A percentile compares a stretch with the other conserved stretches of the same genome.
Evolutionary conservation across 129 eudicot genomes (phyloP).

Genomic region (Arctium lappa): DNA sequence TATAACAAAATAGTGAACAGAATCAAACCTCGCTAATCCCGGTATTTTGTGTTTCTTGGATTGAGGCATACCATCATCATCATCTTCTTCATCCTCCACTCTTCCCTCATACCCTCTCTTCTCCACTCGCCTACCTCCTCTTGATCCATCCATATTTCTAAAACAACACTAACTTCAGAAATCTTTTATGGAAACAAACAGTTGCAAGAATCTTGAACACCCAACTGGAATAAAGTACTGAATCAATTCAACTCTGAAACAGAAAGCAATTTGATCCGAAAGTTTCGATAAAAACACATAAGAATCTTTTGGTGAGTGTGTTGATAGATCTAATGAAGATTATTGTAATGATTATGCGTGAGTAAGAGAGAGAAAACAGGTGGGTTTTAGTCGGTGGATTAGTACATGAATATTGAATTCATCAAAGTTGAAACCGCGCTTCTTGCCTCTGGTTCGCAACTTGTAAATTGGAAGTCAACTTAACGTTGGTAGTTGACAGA

Average conservation of each 20-base stretch:
- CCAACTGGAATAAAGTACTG: constrained; percentile 15
- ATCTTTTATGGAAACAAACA: background rate
- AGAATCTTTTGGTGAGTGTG: constrained; percentile 23
- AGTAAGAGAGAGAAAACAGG: constrained; percentile 17
- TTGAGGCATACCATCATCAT: constrained; percentile 33
- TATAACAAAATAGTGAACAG: background rate
- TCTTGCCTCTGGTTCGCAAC: background rate
- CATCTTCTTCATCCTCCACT: constrained; percentile 34
- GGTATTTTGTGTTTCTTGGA: constrained; percentile 50
- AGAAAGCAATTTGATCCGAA: constrained; percentile 7
- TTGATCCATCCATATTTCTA: constrained; percentile 43
- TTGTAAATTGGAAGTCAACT: constrained; percentile 12
- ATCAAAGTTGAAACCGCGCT: constrained; percentile 18
- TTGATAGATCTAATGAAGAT: constrained; percentile 21
- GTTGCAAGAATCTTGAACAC: constrained; percentile 11
- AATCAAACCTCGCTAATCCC: constrained; percentile 53
- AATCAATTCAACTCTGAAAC: background rate
- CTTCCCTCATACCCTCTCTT: constrained; percentile 42
- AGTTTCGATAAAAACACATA: constrained; percentile 4
- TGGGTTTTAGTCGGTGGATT: constrained; percentile 34
- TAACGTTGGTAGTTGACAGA: constrained; percentile 4
- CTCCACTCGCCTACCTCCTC: constrained; percentile 40
- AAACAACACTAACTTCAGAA: constrained; percentile 4
- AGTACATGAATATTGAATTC: constrained; percentile 26
- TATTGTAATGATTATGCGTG: constrained; percentile 13